These are phyloP conservation scores for Mycena rosella DNA, from an alignment of 768 basidiomycete species.

Conservation along the genomic window DNA sequence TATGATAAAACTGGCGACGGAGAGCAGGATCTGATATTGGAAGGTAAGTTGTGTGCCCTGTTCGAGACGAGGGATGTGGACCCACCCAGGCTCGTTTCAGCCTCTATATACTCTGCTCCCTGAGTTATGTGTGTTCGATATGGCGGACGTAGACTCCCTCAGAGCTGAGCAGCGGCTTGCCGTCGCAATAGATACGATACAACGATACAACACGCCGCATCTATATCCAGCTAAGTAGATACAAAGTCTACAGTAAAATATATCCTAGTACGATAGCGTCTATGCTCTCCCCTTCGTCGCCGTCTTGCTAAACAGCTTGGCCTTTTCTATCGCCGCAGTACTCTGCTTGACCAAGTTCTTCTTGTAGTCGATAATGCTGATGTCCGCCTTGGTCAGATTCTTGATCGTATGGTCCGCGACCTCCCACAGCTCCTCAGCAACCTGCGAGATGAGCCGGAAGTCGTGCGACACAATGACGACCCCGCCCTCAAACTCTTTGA, in stretches of 20 bases:
- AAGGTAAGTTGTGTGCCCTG: too few relatives aligned
- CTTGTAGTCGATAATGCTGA: conserved; percentile 96
- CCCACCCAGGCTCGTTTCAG: too few relatives aligned
- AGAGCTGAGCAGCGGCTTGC: too few relatives aligned
- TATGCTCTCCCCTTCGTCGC: conserved; percentile 69
- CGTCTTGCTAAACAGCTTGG: conserved; percentile 91
- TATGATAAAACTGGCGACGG: too few relatives aligned
- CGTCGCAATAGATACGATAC: background rate
- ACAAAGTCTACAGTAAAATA: conserved; percentile 33
- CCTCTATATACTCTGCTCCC: too few relatives aligned
- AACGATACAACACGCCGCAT: conserved; percentile 16
- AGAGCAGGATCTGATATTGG: too few relatives aligned
- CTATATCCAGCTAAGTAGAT: conserved; percentile 34
- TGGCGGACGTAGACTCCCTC: too few relatives aligned
- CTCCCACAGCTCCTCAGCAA: conserved; percentile 99
- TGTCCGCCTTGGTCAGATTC: conserved; percentile 92
- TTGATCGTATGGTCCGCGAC: conserved; percentile 94
- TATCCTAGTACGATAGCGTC: conserved; percentile 16
- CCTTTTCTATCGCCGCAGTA: conserved; percentile 91
- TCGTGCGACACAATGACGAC: conserved; percentile 99
- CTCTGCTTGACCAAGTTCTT: conserved; percentile 85
- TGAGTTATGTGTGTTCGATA: too few relatives aligned
- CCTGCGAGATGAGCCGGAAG: conserved; percentile 98
- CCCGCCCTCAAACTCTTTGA: conserved; percentile 97
- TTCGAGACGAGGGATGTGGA: too few relatives aligned